These are phyloP conservation scores for Grigorovia jiainica DNA, from an alignment of 805 yeast genomes.

Conservation along the genomic window DNA sequence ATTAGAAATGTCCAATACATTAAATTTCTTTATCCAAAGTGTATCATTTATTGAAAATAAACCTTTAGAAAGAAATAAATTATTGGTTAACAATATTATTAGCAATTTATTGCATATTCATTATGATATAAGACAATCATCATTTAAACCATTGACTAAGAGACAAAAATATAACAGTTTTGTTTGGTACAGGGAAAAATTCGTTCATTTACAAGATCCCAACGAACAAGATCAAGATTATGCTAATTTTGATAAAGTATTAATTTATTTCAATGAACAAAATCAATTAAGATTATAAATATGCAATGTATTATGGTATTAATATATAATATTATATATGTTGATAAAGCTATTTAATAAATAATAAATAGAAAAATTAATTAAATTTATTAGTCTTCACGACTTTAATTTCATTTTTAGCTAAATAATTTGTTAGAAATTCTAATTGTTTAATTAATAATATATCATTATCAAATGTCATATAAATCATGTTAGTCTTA, in stretches of 20 bases:
- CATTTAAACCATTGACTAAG: neutral
- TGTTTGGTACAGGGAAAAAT: constrained; percentile 7
- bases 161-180: neutral
- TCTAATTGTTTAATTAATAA: neutral
- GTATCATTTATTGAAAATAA: constrained; percentile 9
- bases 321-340: no score
- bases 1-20: constrained; percentile 8
- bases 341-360: no score
- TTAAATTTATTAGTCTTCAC: neutral
- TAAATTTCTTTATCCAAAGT: constrained; percentile 20
- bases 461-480: constrained; percentile 2
- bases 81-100: constrained; percentile 12
- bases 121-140: constrained; percentile 13
- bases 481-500: neutral
- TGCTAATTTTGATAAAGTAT: constrained; percentile 16
- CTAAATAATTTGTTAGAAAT: constrained; percentile 1
- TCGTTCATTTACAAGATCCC: constrained; percentile 9
- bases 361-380: no score
- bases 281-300: constrained; percentile 17
- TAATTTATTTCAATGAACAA: constrained; percentile 20
- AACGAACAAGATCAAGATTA: neutral
- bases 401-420: neutral
- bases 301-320: no score
- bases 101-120: constrained; percentile 24
- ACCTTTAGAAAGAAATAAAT: neutral